Conservation (phyloP, 1,139 yeast species). For the Yamadazyma aaseri region DNA sequence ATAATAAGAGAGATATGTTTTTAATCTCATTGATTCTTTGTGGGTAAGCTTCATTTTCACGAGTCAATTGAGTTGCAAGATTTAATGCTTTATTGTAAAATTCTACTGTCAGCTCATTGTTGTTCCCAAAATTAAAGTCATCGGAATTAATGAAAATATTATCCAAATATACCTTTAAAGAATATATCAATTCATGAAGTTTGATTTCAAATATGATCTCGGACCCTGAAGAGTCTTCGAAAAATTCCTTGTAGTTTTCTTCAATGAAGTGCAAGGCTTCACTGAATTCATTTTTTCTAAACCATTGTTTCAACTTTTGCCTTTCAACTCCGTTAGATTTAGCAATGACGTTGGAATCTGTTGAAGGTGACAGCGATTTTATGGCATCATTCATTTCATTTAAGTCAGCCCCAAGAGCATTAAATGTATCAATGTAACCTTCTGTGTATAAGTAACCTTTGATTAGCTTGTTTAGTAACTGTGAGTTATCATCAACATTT, state of each 20-base stretch:
- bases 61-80: constrained; percentile 48
- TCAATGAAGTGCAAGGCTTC: constrained; percentile 43
- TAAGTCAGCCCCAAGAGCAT: constrained; percentile 51
- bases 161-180: constrained; percentile 24
- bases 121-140: constrained; percentile 20
- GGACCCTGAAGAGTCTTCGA: constrained; percentile 30
- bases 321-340: constrained; percentile 46
- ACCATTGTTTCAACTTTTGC: constrained; percentile 47
- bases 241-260: constrained; percentile 44
- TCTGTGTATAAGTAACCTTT: constrained; percentile 69
- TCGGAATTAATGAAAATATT: constrained; percentile 16
- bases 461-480: constrained; percentile 54
- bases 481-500: constrained; percentile 27
- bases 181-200: constrained; percentile 47
- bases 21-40: constrained; percentile 19
- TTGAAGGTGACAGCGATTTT: not conserved
- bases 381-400: constrained; percentile 10
- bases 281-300: constrained; percentile 50
- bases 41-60: constrained; percentile 16
- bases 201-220: constrained; percentile 53
- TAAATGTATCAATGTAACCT: constrained; percentile 69
- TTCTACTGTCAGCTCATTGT: constrained; percentile 13
- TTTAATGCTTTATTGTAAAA: constrained; percentile 23
- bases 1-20: constrained; percentile 28
- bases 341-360: constrained; percentile 15